phyloP scores from a whole-genome alignment of 495 filamentous ascomycete genomes.

The Aspergillus indologenus region DNA sequence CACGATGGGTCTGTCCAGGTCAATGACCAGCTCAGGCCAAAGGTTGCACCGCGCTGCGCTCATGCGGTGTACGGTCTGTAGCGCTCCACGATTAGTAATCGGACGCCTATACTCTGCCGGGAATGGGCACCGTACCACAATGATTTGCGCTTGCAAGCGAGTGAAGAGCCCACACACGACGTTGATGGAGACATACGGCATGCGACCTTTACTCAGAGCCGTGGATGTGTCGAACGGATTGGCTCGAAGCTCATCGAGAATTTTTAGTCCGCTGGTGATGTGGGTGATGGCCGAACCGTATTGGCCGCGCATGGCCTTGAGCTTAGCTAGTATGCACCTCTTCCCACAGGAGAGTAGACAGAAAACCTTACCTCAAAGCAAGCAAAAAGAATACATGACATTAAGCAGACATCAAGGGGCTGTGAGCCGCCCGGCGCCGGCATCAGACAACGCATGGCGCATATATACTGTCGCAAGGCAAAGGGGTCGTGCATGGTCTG shows the following conservation, averaged over 20 bases:
- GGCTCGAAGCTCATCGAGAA: constrained; percentile 1
- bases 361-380: background rate
- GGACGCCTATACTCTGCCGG: background rate
- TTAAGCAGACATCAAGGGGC: background rate
- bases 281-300: constrained; percentile 1
- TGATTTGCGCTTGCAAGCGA: background rate
- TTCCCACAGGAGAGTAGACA: background rate
- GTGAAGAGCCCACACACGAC: background rate
- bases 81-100: background rate
- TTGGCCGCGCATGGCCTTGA: background rate
- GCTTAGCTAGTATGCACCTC: background rate
- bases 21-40: background rate
- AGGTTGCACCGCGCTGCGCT: background rate
- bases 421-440: background rate
- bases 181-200: background rate
- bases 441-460: constrained; percentile 1
- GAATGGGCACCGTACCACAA: background rate
- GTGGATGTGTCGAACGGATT: background rate
- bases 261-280: constrained; percentile 3
- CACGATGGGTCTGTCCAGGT: background rate
- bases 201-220: background rate
- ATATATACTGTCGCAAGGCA: constrained; percentile 1
- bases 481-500: background rate
- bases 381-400: background rate
- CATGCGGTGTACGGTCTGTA: background rate